These are phyloP conservation scores for Dryadomyces sulphureus DNA, from an alignment of 2,329 filamentous ascomycete species.

Conservation along the genomic window DNA sequence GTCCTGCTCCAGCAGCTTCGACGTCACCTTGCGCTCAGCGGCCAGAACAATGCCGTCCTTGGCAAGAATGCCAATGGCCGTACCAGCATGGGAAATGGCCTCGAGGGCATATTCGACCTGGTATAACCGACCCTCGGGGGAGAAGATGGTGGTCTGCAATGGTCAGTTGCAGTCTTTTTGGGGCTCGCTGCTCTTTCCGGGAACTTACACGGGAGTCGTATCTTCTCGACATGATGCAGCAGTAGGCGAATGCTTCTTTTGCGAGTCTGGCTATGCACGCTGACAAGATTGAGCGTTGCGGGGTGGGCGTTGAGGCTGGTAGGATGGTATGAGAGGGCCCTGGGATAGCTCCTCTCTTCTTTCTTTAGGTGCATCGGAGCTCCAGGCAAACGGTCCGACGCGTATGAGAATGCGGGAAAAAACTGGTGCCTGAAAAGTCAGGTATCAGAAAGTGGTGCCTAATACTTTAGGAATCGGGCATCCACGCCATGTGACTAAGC, in stretches of 20 bases:
- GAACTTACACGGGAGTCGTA: conserved; percentile 85
- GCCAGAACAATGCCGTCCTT: conserved; percentile 97
- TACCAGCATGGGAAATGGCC: conserved; percentile 96
- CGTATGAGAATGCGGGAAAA: conserved; percentile 5
- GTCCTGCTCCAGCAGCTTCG: conserved; percentile 97
- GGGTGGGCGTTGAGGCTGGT: neutral
- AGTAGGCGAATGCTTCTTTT: neutral
- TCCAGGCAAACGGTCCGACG: conserved; percentile 24
- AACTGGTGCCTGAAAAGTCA: neutral
- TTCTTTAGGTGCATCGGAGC: conserved; percentile 5
- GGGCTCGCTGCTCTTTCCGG: too few relatives aligned
- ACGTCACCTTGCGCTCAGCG: conserved; percentile 96
- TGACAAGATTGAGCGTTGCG: neutral
- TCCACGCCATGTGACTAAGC: neutral
- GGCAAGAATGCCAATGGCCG: conserved; percentile 88
- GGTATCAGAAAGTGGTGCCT: neutral
- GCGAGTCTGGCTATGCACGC: neutral
- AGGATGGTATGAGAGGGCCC: neutral
- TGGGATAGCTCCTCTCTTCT: conserved; percentile 4
- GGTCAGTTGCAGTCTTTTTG: too few relatives aligned
- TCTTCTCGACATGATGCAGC: conserved; percentile 72
- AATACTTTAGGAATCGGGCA: neutral
- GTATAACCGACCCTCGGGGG: conserved; percentile 92
- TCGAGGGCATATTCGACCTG: conserved; percentile 99
- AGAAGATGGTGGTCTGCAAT: conserved; percentile 93